Evolutionary conservation across 2,329 filamentous ascomycete genomes (phyloP), one percentile per base, ranked within the genome.

Genomic region (Penicillium sp.): DNA sequence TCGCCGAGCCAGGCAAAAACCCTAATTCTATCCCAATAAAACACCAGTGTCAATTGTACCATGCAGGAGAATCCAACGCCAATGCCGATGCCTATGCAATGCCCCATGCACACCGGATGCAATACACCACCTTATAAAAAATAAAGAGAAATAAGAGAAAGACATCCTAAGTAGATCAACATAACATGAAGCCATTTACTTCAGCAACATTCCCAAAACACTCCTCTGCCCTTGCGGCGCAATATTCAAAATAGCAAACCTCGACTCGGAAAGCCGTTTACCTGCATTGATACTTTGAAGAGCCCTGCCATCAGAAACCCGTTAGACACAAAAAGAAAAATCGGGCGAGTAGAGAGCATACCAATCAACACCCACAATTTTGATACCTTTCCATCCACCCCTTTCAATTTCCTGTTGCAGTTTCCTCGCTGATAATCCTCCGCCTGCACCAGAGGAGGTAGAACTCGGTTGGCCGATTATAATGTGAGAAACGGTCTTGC

Each of bases 351-450:
- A 49, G 51, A 34, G 29, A 56, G 76, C 78, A 64, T 68, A 88
- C 90, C 91, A 96, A 63, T 95, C 87, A 24, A 86, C 89, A 47
- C 81, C 84, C 49, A 96, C 87, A 70, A 88, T 93, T 74, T 86
- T 92, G 47, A 95, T 79, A 24, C 82, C 84, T 57, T 83, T 84
- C 10, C 89, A 89, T 21, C 86, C 79, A 4, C 84, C 76, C 50
- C 81, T 81, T 24, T 76, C 72, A 51, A 95, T 87, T 75, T 96
- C 92, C 70, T 83, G 89, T 62, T 96, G 87, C 45, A 95, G 75
- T 75, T 96, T 96, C 28, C 80, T 80, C 1, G 83, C 85, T 4
- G 91, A 84, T 6, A 96, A 77, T 0, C 88, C 89, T 41, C 90
- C 90, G 0, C 89, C 89, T 9, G 81, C 82, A 42, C 85, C 85